Percentiles rank a stretch among this genome's conserved stretches.
Evolutionary conservation across 2,329 filamentous ascomycete species (phyloP).

Genomic region (Fusarium torulosum): DNA sequence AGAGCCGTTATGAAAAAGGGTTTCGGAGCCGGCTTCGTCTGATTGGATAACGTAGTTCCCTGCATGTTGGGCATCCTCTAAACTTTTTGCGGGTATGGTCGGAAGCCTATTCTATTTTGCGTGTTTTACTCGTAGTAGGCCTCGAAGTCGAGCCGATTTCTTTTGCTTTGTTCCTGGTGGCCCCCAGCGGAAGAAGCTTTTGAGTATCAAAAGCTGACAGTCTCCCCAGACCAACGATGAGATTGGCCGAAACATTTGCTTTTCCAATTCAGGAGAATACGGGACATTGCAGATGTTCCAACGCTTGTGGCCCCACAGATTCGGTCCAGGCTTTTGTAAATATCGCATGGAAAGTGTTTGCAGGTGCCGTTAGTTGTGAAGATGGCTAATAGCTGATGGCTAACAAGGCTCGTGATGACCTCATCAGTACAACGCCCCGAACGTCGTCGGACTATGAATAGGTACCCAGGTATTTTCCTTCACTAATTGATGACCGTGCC

Average conservation of each 20-base stretch:
- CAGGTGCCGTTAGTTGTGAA: not conserved
- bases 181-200: constrained; percentile 4
- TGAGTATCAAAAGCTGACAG: constrained; percentile 32
- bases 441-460: constrained; percentile 19
- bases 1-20: constrained; percentile 34
- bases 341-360: not conserved
- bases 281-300: not conserved
- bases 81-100: constrained; percentile 32
- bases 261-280: constrained; percentile 18
- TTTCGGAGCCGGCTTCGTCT: constrained; percentile 23
- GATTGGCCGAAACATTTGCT: constrained; percentile 2
- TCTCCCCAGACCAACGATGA: not conserved
- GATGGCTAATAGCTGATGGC: not conserved
- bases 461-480: constrained; percentile 2
- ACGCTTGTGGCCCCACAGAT: constrained; percentile 11
- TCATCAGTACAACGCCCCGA: constrained; percentile 24
- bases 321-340: not conserved
- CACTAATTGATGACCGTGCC: not conserved
- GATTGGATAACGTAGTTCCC: constrained; percentile 46
- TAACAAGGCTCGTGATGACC: constrained; percentile 27
- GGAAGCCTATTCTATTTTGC: constrained; percentile 18
- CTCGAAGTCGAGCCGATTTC: not conserved
- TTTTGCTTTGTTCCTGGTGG: constrained; percentile 27
- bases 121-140: not conserved
- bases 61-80: constrained; percentile 40